These are phyloP conservation scores for Saraca asoca DNA, from an alignment of 331 rosid species.

Conservation along the genomic window DNA sequence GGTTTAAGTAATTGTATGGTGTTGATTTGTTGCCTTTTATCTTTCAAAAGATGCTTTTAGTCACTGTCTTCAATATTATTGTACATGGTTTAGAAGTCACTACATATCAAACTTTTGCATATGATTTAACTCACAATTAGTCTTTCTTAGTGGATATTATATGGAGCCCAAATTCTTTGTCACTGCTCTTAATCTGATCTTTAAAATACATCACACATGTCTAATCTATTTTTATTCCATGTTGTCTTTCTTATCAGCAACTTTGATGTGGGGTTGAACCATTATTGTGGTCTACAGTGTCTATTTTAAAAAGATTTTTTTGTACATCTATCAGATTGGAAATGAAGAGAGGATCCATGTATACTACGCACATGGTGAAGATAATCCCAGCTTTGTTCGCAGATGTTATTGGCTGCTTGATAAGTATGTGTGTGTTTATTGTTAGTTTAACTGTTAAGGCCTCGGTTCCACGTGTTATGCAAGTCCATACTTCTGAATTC, in stretches of 20 bases:
- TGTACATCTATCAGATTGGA: conserved; percentile 67
- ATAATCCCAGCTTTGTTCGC: conserved; percentile 74
- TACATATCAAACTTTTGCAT: not conserved
- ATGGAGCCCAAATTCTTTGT: conserved; percentile 6
- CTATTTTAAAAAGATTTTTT: conserved; percentile 29
- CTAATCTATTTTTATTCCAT: no score
- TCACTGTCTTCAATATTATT: no score
- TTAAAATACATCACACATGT: not conserved
- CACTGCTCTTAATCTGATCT: conserved; percentile 1
- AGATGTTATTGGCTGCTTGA: conserved; percentile 98
- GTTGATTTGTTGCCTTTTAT: no score
- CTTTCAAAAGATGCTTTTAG: no score
- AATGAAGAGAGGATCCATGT: conserved; percentile 96
- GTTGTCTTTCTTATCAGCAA: conserved; percentile 21
- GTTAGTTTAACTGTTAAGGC: conserved; percentile 20
- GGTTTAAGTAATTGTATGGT: not conserved
- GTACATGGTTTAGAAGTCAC: conserved; percentile 18
- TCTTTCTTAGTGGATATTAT: conserved; percentile 16
- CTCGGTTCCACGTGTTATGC: conserved; percentile 25
- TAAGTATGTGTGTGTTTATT: conserved; percentile 63
- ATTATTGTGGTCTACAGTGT: not conserved
- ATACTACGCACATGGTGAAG: conserved; percentile 93
- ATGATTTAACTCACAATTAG: conserved; percentile 12
- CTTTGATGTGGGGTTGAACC: conserved; percentile 25
- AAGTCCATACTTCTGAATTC: conserved; percentile 26